Conservation (phyloP, 2,329 filamentous ascomycete genomes). For the Aphanoascus verrucosus region DNA sequence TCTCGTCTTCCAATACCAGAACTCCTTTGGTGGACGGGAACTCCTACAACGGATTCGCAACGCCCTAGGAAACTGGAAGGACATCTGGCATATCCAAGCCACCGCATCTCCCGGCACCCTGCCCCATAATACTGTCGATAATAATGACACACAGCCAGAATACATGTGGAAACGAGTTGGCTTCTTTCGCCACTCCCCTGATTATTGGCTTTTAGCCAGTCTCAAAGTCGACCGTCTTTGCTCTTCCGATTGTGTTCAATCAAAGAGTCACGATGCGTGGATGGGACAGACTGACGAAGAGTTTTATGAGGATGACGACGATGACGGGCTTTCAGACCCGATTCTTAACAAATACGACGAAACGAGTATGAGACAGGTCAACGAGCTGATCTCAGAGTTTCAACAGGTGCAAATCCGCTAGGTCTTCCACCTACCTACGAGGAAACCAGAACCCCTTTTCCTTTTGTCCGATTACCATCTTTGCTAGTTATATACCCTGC, state of each 20-base stretch:
- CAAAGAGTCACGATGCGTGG: background rate
- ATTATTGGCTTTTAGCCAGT: conserved; percentile 4
- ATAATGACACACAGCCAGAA: background rate
- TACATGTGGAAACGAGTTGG: conserved; percentile 6
- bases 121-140: background rate
- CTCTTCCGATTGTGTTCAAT: background rate
- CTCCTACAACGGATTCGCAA: conserved; percentile 1
- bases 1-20: background rate
- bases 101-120: background rate
- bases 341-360: conserved; percentile 3
- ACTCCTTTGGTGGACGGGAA: background rate
- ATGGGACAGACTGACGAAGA: background rate
- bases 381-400: conserved; percentile 1
- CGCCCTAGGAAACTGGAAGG: background rate
- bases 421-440: background rate
- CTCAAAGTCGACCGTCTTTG: background rate
- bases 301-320: background rate
- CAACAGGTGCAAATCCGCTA: background rate
- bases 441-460: background rate
- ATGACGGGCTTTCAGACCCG: background rate
- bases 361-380: conserved; percentile 3
- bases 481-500: background rate
- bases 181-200: conserved; percentile 1
- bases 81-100: conserved; percentile 4
- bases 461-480: background rate